Evolutionary conservation across 345 rosid species (phyloP).

Genomic region (Bretschneidera sinensis): DNA sequence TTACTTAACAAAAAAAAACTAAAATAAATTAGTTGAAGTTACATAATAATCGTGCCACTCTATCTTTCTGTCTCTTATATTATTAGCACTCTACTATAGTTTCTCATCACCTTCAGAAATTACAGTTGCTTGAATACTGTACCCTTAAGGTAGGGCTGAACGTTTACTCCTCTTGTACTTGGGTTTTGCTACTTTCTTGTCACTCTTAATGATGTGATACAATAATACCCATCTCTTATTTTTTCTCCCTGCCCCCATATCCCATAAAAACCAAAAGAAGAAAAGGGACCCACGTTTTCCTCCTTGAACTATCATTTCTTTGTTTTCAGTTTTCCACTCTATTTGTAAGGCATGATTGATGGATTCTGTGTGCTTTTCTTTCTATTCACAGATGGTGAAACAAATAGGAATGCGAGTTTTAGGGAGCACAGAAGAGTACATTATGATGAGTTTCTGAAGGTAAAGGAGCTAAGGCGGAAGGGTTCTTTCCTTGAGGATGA

Average conservation of each 20-base stretch:
- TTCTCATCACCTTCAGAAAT: neutral
- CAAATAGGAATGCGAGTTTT: constrained; percentile 45
- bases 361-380: neutral
- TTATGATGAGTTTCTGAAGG: constrained; percentile 79
- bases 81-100: no score
- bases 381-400: constrained; percentile 30
- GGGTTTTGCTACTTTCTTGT: no score
- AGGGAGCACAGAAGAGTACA: constrained; percentile 80
- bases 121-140: neutral
- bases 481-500: constrained; percentile 66
- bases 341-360: constrained; percentile 3
- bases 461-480: constrained; percentile 62
- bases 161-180: no score
- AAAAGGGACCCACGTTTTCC: no score
- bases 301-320: neutral
- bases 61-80: neutral
- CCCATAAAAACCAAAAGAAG: no score
- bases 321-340: neutral
- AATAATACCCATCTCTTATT: no score
- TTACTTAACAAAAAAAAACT: no score
- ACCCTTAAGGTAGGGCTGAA: neutral
- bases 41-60: no score
- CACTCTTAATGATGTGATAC: no score
- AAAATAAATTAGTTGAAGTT: no score
- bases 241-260: no score